phyloP scores from a whole-genome alignment of 495 filamentous ascomycete genomes.

The Pseudevernia furfuracea region DNA sequence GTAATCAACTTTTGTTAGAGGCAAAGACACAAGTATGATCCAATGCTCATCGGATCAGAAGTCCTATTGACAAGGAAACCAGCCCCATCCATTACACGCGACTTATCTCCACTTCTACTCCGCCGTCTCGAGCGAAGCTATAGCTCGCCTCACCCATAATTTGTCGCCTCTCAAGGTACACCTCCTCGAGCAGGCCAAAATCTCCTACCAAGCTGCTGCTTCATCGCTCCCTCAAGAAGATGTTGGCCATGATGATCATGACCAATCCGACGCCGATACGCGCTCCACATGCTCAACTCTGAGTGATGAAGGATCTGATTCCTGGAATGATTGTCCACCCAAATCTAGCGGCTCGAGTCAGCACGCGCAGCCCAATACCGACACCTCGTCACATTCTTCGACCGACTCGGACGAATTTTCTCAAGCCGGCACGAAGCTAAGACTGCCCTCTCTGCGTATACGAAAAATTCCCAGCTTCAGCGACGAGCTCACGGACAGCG shows the following conservation, averaged over 20 bases:
- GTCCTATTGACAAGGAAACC: background rate
- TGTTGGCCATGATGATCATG: background rate
- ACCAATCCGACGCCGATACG: constrained; percentile 4
- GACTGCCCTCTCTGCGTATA: constrained; percentile 10
- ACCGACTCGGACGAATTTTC: background rate
- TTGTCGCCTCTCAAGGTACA: constrained; percentile 38
- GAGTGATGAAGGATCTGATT: background rate
- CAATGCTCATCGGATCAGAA: background rate
- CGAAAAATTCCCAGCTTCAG: background rate
- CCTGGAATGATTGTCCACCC: background rate
- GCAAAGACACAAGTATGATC: constrained; percentile 30
- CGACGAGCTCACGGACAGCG: constrained; percentile 1
- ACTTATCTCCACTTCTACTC: constrained; percentile 41
- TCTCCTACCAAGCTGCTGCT: constrained; percentile 23
- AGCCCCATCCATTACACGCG: constrained; percentile 36
- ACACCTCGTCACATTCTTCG: background rate
- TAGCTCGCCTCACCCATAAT: constrained; percentile 37
- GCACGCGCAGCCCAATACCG: background rate
- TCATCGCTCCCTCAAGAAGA: constrained; percentile 13
- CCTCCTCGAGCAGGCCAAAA: constrained; percentile 32
- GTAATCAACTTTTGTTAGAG: constrained; percentile 29
- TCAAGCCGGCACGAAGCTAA: constrained; percentile 1
- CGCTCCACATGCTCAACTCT: constrained; percentile 2
- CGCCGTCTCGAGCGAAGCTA: constrained; percentile 39
- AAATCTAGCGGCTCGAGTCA: background rate